Conservation (phyloP, 2,329 filamentous ascomycete species). For the Aspergillus awamori region DNA sequence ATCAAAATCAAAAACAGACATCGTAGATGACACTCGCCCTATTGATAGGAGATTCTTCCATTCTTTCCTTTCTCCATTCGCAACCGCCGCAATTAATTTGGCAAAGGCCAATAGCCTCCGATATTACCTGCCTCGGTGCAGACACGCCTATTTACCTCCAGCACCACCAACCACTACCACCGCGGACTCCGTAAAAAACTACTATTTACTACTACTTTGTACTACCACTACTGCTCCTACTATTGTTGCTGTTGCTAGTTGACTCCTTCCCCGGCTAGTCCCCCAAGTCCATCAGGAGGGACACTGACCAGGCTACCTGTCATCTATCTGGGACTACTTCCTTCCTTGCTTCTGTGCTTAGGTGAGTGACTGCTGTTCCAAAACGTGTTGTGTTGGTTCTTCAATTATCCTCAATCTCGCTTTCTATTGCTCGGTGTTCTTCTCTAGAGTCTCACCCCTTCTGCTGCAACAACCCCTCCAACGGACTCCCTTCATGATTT, state of each 20-base stretch:
- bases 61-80: not conserved
- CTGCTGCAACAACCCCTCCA: not conserved
- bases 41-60: not conserved
- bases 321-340: conserved; percentile 12
- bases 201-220: too few relatives aligned
- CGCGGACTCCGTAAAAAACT: too few relatives aligned
- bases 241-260: not conserved
- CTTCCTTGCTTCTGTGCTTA: not conserved
- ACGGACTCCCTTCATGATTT: too few relatives aligned
- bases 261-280: not conserved
- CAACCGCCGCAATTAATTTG: not conserved
- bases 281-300: not conserved
- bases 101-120: conserved; percentile 1
- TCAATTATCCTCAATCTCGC: not conserved
- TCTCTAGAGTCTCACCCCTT: not conserved
- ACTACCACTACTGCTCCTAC: too few relatives aligned
- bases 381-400: conserved; percentile 11
- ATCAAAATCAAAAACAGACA: not conserved
- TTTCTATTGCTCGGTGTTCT: not conserved
- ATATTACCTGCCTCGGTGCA: not conserved
- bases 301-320: conserved; percentile 6
- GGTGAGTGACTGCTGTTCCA: conserved; percentile 4
- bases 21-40: conserved; percentile 4
- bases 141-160: not conserved
- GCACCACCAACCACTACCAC: too few relatives aligned